Conservation (phyloP, 148 eudicot species). For the Fagopyrum tataricum region DNA sequence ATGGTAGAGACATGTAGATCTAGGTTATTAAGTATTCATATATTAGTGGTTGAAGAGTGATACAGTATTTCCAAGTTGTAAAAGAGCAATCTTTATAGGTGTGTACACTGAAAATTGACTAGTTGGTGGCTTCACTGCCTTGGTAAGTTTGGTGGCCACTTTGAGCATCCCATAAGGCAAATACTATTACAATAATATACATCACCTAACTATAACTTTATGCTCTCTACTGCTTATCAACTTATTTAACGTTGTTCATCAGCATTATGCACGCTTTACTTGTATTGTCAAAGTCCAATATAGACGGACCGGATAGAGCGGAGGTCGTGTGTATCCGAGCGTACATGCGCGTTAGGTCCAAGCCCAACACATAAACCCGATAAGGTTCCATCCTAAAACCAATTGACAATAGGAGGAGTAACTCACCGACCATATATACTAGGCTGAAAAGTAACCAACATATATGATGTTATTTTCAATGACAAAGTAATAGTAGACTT, state of each 20-base stretch:
- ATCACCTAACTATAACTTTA: background rate
- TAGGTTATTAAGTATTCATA: background rate
- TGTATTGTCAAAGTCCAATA: no score
- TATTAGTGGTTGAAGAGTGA: background rate
- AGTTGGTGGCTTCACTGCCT: background rate
- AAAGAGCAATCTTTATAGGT: background rate
- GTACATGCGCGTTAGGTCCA: no score
- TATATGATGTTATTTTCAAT: no score
- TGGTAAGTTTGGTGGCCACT: background rate
- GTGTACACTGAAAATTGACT: slow-evolving; percentile 1
- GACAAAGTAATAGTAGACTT: background rate
- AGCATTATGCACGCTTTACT: background rate
- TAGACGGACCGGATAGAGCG: no score
- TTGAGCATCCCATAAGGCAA: background rate
- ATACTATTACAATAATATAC: background rate
- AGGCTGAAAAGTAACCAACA: no score
- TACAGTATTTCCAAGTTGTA: background rate
- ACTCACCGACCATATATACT: no score
- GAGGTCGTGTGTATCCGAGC: no score
- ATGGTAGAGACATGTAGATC: no score
- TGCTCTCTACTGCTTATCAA: background rate
- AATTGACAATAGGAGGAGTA: no score
- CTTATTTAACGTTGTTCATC: background rate
- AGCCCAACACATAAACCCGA: no score
- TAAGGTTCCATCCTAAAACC: no score